Base-by-base conservation (phyloP, 1,284 basidiomycete species). In the Cutaneotrichosporon mucoides region DNA sequence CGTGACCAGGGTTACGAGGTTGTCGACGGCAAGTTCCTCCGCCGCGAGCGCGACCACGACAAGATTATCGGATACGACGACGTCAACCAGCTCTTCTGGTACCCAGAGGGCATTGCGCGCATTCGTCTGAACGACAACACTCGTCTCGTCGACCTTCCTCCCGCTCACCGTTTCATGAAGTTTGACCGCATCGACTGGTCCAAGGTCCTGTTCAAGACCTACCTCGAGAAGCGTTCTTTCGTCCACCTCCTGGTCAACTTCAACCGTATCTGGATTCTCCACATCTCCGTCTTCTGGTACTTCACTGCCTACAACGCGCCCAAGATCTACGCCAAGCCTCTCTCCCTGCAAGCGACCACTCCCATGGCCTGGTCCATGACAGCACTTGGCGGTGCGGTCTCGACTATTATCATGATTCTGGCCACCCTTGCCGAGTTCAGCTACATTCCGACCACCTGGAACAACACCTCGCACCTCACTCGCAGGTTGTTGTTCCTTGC, bases 41-140 rank as follows among this genome's bases (percentile, higher is more conserved):
- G 90, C 69, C 84, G 90, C 73, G 95, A 99, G 82, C 84, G 84
- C 73, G 95, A 99, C 71, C 96, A 98, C 76, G 88, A 93, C 64
- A 84, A 88, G 67, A 92, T 97, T 72, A 97, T 99, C 73, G 96
- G 95, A 10, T 99, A 99, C 75, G 95, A 99, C 77, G 95, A 99
- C 78, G 89, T 99, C 70, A 99, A 99, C 77, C 95, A 99, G 77
- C 82, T 99, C 48, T 99, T 99, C 80, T 99, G 95, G 95, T 99
- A 99, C 77, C 96, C 96, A 5, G 96, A 99, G 71, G 96, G 96
- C 44, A 95, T 99, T 70, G 89, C 92, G 35, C 84, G 92, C 44
- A 98, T 99, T 69, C 84, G 87, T 11, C 83, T 98, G 44, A 84
- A 81, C 24, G 92, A 98, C 82, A 94, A 92, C 86, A 90, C 89